A percentile compares a stretch with the other conserved stretches of the same genome.
Evolutionary conservation across 2,329 filamentous ascomycete species (phyloP).

Genomic region (Coleophoma eucalyptorum): DNA sequence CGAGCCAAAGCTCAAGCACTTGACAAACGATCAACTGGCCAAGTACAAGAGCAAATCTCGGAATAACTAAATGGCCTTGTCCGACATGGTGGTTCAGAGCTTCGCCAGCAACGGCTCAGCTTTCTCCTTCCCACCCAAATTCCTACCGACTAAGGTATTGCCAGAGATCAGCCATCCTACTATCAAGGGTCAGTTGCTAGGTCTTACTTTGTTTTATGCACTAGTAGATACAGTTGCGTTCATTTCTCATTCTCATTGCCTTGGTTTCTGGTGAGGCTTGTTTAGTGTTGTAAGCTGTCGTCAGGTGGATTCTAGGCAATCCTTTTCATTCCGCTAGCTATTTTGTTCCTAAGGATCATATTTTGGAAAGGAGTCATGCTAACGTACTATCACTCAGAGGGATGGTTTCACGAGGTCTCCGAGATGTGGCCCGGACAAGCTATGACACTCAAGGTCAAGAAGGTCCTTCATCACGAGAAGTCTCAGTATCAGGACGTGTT

Average conservation of each 20-base stretch:
- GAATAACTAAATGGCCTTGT: too few relatives aligned
- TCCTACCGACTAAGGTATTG: constrained; percentile 22
- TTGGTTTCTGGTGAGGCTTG: too few relatives aligned
- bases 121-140: too few relatives aligned
- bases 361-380: background rate
- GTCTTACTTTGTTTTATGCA: background rate
- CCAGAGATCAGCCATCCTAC: constrained; percentile 52
- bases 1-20: too few relatives aligned
- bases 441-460: constrained; percentile 97
- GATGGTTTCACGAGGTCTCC: constrained; percentile 99
- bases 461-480: constrained; percentile 98
- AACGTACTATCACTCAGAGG: constrained; percentile 60
- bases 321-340: too few relatives aligned
- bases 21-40: too few relatives aligned
- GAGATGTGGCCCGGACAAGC: constrained; percentile 99
- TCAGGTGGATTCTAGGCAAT: too few relatives aligned
- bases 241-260: too few relatives aligned
- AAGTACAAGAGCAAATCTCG: too few relatives aligned
- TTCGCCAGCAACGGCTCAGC: too few relatives aligned
- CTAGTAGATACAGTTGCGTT: constrained; percentile 13
- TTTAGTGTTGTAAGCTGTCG: too few relatives aligned
- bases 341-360: background rate
- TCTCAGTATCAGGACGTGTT: constrained; percentile 98
- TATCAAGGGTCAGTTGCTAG: constrained; percentile 48
- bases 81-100: too few relatives aligned